These are phyloP conservation scores for Cryptococcus hybrid DNA, from an alignment of 1,284 basidiomycete species.

Conservation along the genomic window DNA sequence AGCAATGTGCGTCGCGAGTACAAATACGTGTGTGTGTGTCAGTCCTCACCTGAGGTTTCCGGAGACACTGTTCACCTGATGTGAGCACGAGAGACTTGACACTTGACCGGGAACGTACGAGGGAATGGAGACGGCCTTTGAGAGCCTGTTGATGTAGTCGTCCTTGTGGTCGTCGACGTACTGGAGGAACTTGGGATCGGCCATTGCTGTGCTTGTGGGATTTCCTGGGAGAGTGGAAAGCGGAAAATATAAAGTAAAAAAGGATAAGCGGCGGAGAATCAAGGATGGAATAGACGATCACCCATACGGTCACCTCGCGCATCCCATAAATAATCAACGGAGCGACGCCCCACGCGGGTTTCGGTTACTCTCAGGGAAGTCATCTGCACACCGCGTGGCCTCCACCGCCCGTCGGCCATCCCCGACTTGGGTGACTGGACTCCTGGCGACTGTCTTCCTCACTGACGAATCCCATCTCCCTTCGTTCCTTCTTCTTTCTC, in stretches of 20 bases:
- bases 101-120: conserved; percentile 57
- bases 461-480: neutral
- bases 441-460: neutral
- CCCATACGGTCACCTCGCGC: neutral
- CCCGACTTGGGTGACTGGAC: neutral
- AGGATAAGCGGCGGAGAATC: neutral
- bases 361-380: neutral
- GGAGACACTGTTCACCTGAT: conserved; percentile 38
- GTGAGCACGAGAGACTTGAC: neutral
- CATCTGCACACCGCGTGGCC: neutral
- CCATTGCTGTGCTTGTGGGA: conserved; percentile 14
- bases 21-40: too few relatives aligned
- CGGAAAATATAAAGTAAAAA: neutral
- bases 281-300: neutral
- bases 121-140: conserved; percentile 83
- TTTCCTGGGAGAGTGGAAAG: neutral
- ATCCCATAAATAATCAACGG: neutral
- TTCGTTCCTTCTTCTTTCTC: neutral
- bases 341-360: neutral
- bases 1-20: too few relatives aligned
- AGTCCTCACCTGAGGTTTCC: conserved; percentile 46
- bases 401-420: neutral
- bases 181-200: conserved; percentile 56
- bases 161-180: conserved; percentile 71
- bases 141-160: conserved; percentile 72